Evolutionary conservation across 495 filamentous ascomycete genomes (phyloP).

Genomic region (Penicillium macrosclerotiorum): DNA sequence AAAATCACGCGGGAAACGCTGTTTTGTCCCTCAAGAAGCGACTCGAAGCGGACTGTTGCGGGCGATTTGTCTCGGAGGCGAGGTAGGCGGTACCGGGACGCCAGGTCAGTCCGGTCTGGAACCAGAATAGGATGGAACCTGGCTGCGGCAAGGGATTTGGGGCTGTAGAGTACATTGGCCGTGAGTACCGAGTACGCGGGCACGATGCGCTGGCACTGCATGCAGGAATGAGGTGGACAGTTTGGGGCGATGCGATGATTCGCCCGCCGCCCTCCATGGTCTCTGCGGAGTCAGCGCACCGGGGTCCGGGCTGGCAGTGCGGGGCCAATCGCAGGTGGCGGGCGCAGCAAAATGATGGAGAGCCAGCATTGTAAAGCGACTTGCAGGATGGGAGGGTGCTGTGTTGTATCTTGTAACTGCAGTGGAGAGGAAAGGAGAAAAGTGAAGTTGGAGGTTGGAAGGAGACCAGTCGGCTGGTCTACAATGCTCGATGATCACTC

Average conservation of each 20-base stretch:
- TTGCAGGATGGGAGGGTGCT: background rate
- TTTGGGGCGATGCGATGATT: conserved; percentile 22
- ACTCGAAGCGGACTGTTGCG: conserved; percentile 26
- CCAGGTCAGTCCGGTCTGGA: background rate
- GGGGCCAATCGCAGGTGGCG: background rate
- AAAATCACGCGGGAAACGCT: conserved; percentile 3
- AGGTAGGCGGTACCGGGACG: conserved; percentile 5
- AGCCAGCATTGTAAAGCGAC: too few species aligned
- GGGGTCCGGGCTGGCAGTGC: background rate
- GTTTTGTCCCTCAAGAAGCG: background rate
- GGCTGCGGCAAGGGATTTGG: conserved; percentile 8
- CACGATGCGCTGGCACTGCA: conserved; percentile 31
- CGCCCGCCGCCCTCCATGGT: conserved; percentile 27
- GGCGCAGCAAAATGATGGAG: too few species aligned
- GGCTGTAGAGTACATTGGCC: conserved; percentile 9
- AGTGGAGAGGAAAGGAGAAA: too few species aligned
- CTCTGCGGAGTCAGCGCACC: conserved; percentile 21
- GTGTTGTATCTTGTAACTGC: background rate
- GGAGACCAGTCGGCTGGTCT: too few species aligned
- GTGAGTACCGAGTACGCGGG: conserved; percentile 16
- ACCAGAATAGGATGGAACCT: background rate
- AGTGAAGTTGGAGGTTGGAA: too few species aligned
- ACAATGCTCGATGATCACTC: too few species aligned
- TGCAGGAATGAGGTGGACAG: conserved; percentile 37
- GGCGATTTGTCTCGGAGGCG: conserved; percentile 14